phyloP scores from a whole-genome alignment of 495 filamentous ascomycete species.

The Daldinia concentrica region DNA sequence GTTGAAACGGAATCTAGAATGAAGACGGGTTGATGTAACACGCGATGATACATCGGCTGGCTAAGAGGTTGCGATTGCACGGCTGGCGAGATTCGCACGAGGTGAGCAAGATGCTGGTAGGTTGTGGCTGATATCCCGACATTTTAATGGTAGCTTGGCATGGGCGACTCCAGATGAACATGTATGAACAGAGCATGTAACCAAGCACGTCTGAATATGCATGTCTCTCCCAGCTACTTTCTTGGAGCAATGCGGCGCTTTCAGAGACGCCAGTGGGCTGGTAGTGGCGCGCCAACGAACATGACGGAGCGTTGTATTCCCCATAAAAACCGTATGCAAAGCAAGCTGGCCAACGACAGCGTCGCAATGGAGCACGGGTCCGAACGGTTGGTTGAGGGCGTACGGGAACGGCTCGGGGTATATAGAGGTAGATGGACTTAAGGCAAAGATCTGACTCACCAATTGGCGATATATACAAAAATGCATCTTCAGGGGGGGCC shows the following conservation, averaged over 20 bases:
- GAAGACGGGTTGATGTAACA: constrained; percentile 29
- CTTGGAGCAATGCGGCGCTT: constrained; percentile 40
- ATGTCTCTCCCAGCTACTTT: constrained; percentile 2
- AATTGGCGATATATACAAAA: constrained; percentile 60
- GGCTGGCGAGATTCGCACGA: constrained; percentile 24
- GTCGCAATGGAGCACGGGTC: constrained; percentile 53
- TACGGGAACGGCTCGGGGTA: constrained; percentile 29
- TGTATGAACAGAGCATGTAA: not conserved
- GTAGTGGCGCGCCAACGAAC: constrained; percentile 41
- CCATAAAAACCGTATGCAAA: constrained; percentile 45
- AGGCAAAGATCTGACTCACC: constrained; percentile 53
- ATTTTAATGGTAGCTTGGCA: constrained; percentile 38
- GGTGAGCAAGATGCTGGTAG: constrained; percentile 19
- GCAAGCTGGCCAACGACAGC: constrained; percentile 51
- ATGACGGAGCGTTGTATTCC: constrained; percentile 35
- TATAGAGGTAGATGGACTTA: constrained; percentile 28
- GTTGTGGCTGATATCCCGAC: constrained; percentile 30
- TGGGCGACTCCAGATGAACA: constrained; percentile 5
- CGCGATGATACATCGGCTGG: constrained; percentile 35
- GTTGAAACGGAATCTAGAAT: constrained; percentile 11
- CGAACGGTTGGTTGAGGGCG: constrained; percentile 57
- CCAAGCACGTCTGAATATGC: not conserved
- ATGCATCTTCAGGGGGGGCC: constrained; percentile 54
- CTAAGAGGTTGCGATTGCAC: constrained; percentile 25
- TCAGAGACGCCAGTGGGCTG: constrained; percentile 33